A percentile compares a stretch with the other conserved stretches of the same genome.
These are phyloP conservation scores for Scutellaria galericulata DNA, from an alignment of 257 asterid genomes.

Conservation along the genomic window DNA sequence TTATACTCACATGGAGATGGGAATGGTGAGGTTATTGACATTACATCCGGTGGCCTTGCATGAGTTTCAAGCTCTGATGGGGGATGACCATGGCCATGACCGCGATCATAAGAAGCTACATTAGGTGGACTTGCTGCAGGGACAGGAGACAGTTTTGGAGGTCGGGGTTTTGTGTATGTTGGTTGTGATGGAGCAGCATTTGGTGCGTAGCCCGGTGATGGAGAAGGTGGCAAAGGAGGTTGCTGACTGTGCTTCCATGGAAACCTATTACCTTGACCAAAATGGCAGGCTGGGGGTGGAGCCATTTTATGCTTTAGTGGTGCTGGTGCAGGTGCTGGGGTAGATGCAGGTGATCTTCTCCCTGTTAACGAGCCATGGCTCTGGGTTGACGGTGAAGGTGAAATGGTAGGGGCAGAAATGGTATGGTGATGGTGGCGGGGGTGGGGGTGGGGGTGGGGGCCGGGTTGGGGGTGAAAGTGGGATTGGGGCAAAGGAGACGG, in stretches of 20 bases:
- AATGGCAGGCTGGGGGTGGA: conserved; percentile 63
- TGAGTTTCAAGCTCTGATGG: conserved; percentile 52
- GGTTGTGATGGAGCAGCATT: conserved; percentile 53
- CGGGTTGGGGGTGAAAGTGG: conserved; percentile 51
- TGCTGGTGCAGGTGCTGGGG: conserved; percentile 54
- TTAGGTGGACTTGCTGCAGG: conserved; percentile 62
- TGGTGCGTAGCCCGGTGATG: conserved; percentile 60
- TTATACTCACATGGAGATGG: conserved; percentile 71
- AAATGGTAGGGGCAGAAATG: conserved; percentile 47
- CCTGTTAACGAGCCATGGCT: conserved; percentile 38
- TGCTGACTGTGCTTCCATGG: conserved; percentile 53
- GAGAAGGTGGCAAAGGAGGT: conserved; percentile 48
- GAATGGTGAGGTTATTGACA: conserved; percentile 53
- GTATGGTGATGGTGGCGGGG: conserved; percentile 49
- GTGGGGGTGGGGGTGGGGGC: conserved; percentile 54
- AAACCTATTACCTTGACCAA: conserved; percentile 44
- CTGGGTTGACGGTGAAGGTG: conserved; percentile 63
- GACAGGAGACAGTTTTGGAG: conserved; percentile 39
- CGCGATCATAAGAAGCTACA: conserved; percentile 48
- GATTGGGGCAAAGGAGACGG: conserved; percentile 53
- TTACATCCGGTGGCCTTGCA: conserved; percentile 52
- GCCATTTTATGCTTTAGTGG: conserved; percentile 44
- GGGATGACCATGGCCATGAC: conserved; percentile 40
- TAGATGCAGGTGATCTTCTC: conserved; percentile 41
- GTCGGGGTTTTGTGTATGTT: conserved; percentile 30